Conservation (phyloP, 148 eudicot species). For the Heliosperma pusillum region DNA sequence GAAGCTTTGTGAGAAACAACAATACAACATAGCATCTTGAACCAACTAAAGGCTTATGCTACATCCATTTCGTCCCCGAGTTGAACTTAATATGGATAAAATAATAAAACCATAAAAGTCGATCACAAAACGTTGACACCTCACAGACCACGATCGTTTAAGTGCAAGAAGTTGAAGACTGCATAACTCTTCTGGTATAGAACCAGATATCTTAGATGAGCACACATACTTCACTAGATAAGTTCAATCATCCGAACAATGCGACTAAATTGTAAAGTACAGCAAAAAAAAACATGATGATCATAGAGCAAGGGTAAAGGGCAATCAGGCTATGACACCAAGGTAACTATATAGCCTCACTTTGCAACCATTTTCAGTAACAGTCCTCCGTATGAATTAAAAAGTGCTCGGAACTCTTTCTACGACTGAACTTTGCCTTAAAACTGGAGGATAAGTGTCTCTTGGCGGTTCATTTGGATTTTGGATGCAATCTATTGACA, state of each 20-base stretch:
- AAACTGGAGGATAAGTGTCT: neutral
- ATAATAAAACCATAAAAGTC: neutral
- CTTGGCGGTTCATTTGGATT: neutral
- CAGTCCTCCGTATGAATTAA: neutral
- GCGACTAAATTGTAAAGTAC: neutral
- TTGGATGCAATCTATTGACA: neutral
- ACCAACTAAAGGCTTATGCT: neutral
- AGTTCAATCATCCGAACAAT: neutral
- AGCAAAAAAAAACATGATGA: neutral
- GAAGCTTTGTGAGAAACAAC: neutral
- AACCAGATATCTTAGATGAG: neutral
- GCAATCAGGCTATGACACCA: neutral
- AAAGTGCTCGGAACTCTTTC: too few species aligned
- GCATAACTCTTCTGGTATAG: neutral
- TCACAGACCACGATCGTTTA: neutral
- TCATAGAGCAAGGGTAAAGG: neutral
- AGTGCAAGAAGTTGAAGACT: too few species aligned
- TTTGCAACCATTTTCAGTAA: conserved; percentile 1
- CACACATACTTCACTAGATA: neutral
- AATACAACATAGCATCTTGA: neutral
- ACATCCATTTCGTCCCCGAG: neutral
- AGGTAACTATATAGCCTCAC: neutral
- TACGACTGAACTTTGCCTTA: neutral
- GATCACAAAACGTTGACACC: neutral
- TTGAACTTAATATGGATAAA: neutral